Evolutionary conservation across 2,329 filamentous ascomycete species (phyloP).

Genomic region (Sclerotinia glacialis): DNA sequence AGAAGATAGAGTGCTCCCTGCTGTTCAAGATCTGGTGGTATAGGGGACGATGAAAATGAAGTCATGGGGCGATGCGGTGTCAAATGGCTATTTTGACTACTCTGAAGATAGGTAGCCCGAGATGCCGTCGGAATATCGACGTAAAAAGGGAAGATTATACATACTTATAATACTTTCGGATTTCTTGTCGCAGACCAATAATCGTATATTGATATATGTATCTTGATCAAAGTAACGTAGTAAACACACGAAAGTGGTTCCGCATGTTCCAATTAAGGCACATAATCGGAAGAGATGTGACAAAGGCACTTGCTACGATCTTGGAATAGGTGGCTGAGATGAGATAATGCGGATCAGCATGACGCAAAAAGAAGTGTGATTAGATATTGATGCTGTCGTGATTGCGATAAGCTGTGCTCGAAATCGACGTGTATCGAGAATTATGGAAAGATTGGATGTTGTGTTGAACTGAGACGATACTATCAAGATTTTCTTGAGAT

Average conservation of each 20-base stretch:
- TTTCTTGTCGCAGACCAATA: background rate
- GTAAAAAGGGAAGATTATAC: background rate
- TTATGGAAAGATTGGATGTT: background rate
- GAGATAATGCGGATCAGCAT: background rate
- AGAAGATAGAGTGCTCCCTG: background rate
- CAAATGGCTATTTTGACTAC: background rate
- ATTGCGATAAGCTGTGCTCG: background rate
- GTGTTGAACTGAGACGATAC: conserved; percentile 1
- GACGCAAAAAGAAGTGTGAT: background rate
- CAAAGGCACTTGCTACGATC: background rate
- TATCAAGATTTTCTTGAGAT: conserved; percentile 4
- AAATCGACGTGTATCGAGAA: background rate
- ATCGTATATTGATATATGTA: background rate
- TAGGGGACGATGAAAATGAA: background rate
- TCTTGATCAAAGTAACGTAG: background rate
- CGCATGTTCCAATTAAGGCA: background rate
- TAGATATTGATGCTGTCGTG: background rate
- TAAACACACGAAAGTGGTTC: background rate
- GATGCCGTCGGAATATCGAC: background rate
- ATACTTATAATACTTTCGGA: background rate
- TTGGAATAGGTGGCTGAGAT: background rate
- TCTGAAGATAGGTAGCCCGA: background rate
- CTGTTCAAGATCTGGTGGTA: background rate
- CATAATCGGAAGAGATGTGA: background rate
- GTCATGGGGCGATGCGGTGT: background rate